Evolutionary conservation across 2,329 filamentous ascomycete species (phyloP), one percentile per base, ranked within the genome.

Genomic region (Lomentospora prolificans): DNA sequence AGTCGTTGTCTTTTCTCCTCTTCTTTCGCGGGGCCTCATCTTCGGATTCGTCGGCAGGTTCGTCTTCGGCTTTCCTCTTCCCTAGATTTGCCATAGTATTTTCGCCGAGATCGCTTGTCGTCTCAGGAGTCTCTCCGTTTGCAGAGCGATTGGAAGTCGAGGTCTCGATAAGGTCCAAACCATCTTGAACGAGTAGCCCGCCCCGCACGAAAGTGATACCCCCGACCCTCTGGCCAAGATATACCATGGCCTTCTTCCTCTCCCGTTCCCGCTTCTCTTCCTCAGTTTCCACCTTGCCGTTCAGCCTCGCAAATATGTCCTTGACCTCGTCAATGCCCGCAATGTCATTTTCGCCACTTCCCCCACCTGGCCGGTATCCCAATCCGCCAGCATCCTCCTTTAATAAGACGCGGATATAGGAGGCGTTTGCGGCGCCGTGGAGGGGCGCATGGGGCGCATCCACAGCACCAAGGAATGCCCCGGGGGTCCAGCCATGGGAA

Each of bases 351-450:
- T 86, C 84, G 63, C 82, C 84, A 55, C 85, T 86, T 60, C 82
- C 78, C 14, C 56, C 56, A 30, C 59, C 59, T 4, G 59, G 44
- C 68, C 86, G 86, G 61, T 91, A 94, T 28, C 94, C 94, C 46
- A 99, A 75, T 2, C 94, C 94, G 46, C 95, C 81, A 63, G 86
- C 95, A 67, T 97, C 90, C 66, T 97, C 91, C 66, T 96, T 96
- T 60, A 96, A 72, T 28, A 84, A 72, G 39, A 95, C 88, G 58
- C 87, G 85, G 64, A 97, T 94, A 67, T 95, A 89, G 3, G 89
- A 89, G 25, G 87, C 81, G 68, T 87, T 95, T 41, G 89, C 90
- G 3, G 84, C 81, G 22, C 87, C 91, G 70, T 91, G 88, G 59
- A 87, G 81, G 50, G 84, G 81, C 28, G 87, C 79, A 64, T 96